Percentiles rank a stretch among this genome's conserved stretches.
Evolutionary conservation across 2,329 filamentous ascomycete species (phyloP).

Genomic region (Epichloe gansuensis): DNA sequence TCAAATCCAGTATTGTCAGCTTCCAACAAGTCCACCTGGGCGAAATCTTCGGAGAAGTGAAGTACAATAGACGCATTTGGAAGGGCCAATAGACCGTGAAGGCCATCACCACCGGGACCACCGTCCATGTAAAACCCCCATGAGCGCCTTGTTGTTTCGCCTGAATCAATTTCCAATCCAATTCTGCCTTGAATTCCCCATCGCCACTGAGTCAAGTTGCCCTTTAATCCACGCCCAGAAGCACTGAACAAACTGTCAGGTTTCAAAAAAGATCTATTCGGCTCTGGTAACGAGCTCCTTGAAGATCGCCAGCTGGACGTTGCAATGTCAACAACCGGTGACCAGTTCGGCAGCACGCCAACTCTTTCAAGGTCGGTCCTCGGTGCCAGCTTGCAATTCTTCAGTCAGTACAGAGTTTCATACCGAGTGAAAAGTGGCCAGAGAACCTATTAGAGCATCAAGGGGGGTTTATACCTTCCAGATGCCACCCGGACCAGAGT

Average conservation of each 20-base stretch:
- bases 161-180: conserved; percentile 41
- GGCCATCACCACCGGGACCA: conserved; percentile 8
- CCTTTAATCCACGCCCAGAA: conserved; percentile 48
- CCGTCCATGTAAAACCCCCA: conserved; percentile 34
- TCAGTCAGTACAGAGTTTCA: not conserved
- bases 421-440: conserved; percentile 5
- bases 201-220: conserved; percentile 55
- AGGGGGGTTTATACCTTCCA: conserved; percentile 43
- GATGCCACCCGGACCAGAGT: conserved; percentile 63
- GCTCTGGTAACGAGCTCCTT: not conserved
- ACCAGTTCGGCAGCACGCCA: conserved; percentile 48
- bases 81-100: conserved; percentile 33
- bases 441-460: not conserved
- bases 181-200: conserved; percentile 58
- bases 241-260: conserved; percentile 51
- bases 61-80: conserved; percentile 36
- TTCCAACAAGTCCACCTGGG: conserved; percentile 29
- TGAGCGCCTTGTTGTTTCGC: conserved; percentile 33
- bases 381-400: conserved; percentile 33
- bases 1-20: conserved; percentile 35
- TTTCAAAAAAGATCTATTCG: conserved; percentile 15
- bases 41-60: conserved; percentile 34
- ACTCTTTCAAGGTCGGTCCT: conserved; percentile 33
- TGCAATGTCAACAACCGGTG: conserved; percentile 42
- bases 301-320: conserved; percentile 14